Evolutionary conservation across 495 filamentous ascomycete genomes (phyloP).

Genomic region (Daldinia childiae): DNA sequence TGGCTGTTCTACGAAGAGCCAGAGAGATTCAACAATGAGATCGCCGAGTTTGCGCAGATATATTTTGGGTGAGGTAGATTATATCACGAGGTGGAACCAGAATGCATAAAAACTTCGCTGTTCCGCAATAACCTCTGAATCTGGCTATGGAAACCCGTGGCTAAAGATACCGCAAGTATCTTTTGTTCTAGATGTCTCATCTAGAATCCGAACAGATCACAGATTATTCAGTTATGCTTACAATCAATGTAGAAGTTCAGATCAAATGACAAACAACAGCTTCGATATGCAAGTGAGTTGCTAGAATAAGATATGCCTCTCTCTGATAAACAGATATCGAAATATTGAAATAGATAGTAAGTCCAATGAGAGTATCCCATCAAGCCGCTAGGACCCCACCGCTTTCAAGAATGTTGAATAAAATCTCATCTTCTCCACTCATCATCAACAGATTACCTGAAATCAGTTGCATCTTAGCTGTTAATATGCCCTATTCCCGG

Average conservation of each 20-base stretch:
- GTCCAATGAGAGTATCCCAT: neutral
- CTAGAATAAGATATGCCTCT: neutral
- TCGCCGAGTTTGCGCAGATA: slow-evolving; percentile 47
- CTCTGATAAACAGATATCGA: neutral
- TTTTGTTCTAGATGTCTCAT: too few species aligned
- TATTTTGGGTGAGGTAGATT: slow-evolving; percentile 1
- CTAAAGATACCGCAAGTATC: too few species aligned
- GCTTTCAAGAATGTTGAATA: neutral
- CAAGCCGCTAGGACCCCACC: neutral
- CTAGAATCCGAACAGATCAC: too few species aligned
- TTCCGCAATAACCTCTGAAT: too few species aligned
- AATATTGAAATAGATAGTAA: neutral
- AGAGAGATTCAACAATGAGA: slow-evolving; percentile 50
- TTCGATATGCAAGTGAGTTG: neutral
- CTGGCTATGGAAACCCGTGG: too few species aligned
- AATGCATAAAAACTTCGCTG: too few species aligned
- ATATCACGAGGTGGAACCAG: too few species aligned
- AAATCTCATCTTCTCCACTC: slow-evolving; percentile 1
- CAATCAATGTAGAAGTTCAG: neutral
- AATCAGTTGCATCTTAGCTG: neutral
- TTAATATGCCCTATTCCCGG: neutral
- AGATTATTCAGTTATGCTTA: neutral
- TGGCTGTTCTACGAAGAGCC: slow-evolving; percentile 61
- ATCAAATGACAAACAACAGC: neutral
- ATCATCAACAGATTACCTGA: neutral